These are phyloP conservation scores for Austroboletus novae-zelandiae DNA, from an alignment of 1,284 basidiomycete genomes.

Conservation along the genomic window DNA sequence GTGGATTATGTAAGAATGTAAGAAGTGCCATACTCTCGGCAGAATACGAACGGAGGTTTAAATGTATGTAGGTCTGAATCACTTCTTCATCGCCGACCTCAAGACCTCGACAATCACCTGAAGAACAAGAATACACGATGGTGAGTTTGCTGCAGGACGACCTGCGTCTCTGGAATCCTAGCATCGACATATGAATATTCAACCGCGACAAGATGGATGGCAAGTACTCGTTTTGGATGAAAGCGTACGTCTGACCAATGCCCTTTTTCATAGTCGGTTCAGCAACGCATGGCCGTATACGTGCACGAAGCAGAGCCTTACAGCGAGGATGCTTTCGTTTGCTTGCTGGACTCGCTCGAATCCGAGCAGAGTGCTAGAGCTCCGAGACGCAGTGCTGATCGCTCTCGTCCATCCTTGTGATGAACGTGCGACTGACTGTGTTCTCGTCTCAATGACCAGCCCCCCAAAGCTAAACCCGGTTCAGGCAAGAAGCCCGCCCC, in stretches of 20 bases:
- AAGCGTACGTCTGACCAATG: conserved; percentile 2
- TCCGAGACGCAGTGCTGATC: conserved; percentile 57
- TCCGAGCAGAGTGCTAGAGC: conserved; percentile 53
- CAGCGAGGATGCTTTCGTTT: conserved; percentile 20
- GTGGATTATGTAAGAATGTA: conserved; percentile 9
- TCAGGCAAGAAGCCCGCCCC: conserved; percentile 78
- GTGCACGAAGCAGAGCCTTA: conserved; percentile 23
- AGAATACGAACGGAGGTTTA: conserved; percentile 22
- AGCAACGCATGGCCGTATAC: conserved; percentile 14
- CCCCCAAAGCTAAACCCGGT: conserved; percentile 66
- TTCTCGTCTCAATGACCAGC: conserved; percentile 88
- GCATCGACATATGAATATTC: conserved; percentile 19
- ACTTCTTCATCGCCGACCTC: conserved; percentile 2
- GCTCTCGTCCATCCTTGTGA: conserved; percentile 28
- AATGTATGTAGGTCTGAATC: not conserved
- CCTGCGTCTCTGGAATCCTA: conserved; percentile 17
- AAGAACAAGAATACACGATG: conserved; percentile 17
- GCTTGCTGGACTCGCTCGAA: conserved; percentile 32
- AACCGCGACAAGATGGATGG: conserved; percentile 24
- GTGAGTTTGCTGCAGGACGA: conserved; percentile 22
- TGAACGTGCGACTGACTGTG: conserved; percentile 47
- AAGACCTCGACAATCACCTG: too few species aligned
- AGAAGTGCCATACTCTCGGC: conserved; percentile 11
- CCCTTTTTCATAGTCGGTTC: conserved; percentile 19
- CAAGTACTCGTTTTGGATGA: conserved; percentile 21